Percentiles rank a stretch among this genome's conserved stretches.
Evolutionary conservation across 768 basidiomycete genomes (phyloP).

Genomic region (Daedaleopsis sinensis): DNA sequence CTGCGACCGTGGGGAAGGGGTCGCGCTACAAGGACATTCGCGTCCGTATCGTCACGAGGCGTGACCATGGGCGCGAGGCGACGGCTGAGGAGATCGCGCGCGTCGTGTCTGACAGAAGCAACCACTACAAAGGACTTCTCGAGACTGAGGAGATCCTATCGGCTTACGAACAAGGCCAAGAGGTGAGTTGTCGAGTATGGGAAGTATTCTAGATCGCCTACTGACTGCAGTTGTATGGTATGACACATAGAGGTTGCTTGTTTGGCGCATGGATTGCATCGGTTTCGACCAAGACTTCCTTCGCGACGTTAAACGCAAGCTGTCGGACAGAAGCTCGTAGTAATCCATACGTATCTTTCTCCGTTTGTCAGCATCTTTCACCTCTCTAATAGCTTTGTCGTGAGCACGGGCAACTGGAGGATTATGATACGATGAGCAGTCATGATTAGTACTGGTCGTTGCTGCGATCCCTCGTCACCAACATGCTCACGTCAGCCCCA

Average conservation of each 20-base stretch:
- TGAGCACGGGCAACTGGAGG: too few relatives aligned
- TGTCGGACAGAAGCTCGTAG: background rate
- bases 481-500: too few relatives aligned
- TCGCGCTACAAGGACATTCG: background rate
- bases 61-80: background rate
- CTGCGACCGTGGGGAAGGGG: too few relatives aligned
- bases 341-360: too few relatives aligned
- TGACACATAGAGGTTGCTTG: background rate
- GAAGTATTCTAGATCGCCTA: background rate
- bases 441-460: too few relatives aligned
- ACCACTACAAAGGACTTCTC: background rate
- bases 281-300: background rate
- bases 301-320: background rate
- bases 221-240: background rate
- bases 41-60: background rate
- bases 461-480: too few relatives aligned
- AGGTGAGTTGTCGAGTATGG: background rate
- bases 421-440: too few relatives aligned
- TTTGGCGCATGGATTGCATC: background rate
- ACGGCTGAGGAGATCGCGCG: background rate
- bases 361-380: too few relatives aligned
- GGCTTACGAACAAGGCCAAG: background rate
- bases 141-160: background rate
- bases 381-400: too few relatives aligned
- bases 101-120: background rate